A percentile compares a stretch with the other conserved stretches of the same genome.
Evolutionary conservation across 345 rosid species (phyloP).

Genomic region (Litchi chinensis): DNA sequence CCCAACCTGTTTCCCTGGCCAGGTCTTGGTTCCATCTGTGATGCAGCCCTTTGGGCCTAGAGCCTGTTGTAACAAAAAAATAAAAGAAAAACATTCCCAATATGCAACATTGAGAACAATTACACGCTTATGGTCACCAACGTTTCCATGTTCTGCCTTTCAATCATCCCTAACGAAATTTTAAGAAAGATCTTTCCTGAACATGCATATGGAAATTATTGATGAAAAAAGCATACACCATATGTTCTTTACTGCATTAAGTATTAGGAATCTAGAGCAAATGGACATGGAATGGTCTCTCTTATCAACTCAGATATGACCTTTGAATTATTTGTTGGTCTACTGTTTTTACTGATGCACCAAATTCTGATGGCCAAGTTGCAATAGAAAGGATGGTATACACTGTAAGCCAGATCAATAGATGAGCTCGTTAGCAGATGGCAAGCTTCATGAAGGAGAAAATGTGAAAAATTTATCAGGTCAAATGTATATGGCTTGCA

Average conservation of each 20-base stretch:
- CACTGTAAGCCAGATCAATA: not conserved
- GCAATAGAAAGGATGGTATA: not conserved
- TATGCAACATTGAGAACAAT: slow-evolving; percentile 1
- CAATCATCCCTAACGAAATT: not conserved
- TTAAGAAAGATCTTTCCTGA: not conserved
- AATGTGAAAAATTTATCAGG: not conserved
- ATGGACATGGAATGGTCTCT: not conserved
- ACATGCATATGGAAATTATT: not conserved
- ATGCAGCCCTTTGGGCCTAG: slow-evolving; percentile 76
- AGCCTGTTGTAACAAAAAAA: slow-evolving; percentile 44
- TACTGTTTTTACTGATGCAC: not conserved
- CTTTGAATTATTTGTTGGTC: not conserved
- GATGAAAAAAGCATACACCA: not conserved
- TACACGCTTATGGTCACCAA: not conserved
- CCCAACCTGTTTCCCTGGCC: slow-evolving; percentile 74
- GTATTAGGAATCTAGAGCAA: not conserved
- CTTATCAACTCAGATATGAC: not conserved
- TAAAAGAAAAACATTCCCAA: slow-evolving; percentile 10
- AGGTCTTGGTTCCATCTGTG: slow-evolving; percentile 46
- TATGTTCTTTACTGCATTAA: not conserved
- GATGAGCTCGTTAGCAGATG: not conserved
- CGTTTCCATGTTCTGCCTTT: slow-evolving; percentile 1
- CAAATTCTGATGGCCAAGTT: not conserved
- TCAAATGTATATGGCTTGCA: not conserved
- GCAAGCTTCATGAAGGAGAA: not conserved